Base-by-base conservation (phyloP, 345 rosid genomes). In the Chamaenerion angustifolium region DNA sequence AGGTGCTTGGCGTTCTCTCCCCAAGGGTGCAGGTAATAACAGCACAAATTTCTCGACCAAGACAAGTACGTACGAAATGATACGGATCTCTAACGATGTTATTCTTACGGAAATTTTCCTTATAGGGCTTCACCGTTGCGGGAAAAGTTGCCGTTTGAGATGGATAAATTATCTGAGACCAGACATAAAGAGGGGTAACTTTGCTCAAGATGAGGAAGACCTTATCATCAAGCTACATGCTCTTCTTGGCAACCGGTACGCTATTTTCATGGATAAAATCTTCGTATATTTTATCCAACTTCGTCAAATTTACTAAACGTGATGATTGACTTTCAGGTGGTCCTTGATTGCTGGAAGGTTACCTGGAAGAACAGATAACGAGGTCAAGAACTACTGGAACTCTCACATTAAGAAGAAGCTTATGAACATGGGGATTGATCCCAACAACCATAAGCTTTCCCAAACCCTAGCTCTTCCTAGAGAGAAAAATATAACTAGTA, bases 1-100 rank as follows among this genome's bases (percentile, higher is more conserved):
- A 71, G 90, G 95, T 40, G 75, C 83, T 55, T 85, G 95, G 95
- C 87, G 90, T 15, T 85, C 95, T 14, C 90, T 85, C 12, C 95
- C 95, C 4, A 85, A 74, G 68, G 67, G 90, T 9, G 95, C 95
- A 8, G 95, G 86, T 81, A 42, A n/a, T 47, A 23, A 1, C 25
- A 21, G 25, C 25, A 21, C 25, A 21, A 21, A 21, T 21, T 21
- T 21, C 25, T 21, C 25, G 25, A 21, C 2, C 25, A 21, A 21
- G 25, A 21, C 25, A 4, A 2, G 25, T n/a, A n/a, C n/a, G n/a
- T n/a, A n/a, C n/a, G n/a, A n/a, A n/a, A n/a, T n/a, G n/a, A n/a
- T n/a, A n/a, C n/a, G 25, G 25, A 21, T 21, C 25, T 21, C 3
- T 21, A 21, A 21, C 25, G 3, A 21, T 21, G 25, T 21, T 21